Evolutionary conservation across 2,329 filamentous ascomycete genomes (phyloP).

Genomic region (Paecilomyces formosus): DNA sequence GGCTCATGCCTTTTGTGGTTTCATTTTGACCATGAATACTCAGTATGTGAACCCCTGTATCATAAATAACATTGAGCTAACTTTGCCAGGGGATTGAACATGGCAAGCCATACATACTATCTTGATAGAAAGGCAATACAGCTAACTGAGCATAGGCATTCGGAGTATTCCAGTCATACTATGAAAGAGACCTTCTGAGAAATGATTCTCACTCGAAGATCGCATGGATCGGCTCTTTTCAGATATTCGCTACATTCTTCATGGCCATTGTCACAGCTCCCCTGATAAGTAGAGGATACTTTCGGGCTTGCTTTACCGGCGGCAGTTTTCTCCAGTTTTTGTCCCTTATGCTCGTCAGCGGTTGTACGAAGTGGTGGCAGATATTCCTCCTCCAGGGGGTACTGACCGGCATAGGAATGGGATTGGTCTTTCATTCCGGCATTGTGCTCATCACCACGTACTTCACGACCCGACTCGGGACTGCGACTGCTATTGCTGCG

Average conservation of each 20-base stretch:
- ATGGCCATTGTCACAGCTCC: constrained; percentile 28
- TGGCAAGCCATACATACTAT: constrained; percentile 10
- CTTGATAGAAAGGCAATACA: neutral
- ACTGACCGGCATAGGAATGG: constrained; percentile 24
- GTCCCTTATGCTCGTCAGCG: constrained; percentile 37
- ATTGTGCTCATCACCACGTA: constrained; percentile 24
- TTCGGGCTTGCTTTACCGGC: constrained; percentile 17
- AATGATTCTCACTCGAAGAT: constrained; percentile 21
- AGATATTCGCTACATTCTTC: constrained; percentile 35
- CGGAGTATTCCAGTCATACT: constrained; percentile 38
- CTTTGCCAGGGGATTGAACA: constrained; percentile 21
- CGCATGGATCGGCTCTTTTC: constrained; percentile 35
- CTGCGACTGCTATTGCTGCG: constrained; percentile 24
- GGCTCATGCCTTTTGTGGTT: constrained; percentile 19
- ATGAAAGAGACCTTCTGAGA: constrained; percentile 20
- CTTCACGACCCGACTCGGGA: constrained; percentile 25
- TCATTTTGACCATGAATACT: constrained; percentile 22
- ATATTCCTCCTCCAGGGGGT: constrained; percentile 25
- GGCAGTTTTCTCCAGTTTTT: constrained; percentile 23
- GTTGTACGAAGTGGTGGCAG: constrained; percentile 36
- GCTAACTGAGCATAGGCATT: constrained; percentile 16
- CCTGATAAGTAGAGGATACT: constrained; percentile 31
- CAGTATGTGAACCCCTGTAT: constrained; percentile 14
- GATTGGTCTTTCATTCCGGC: constrained; percentile 20
- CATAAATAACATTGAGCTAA: neutral